Percentiles rank a stretch among this genome's conserved stretches.
Evolutionary conservation across 345 rosid species (phyloP).

Genomic region (Erysimum cheiranthoides): DNA sequence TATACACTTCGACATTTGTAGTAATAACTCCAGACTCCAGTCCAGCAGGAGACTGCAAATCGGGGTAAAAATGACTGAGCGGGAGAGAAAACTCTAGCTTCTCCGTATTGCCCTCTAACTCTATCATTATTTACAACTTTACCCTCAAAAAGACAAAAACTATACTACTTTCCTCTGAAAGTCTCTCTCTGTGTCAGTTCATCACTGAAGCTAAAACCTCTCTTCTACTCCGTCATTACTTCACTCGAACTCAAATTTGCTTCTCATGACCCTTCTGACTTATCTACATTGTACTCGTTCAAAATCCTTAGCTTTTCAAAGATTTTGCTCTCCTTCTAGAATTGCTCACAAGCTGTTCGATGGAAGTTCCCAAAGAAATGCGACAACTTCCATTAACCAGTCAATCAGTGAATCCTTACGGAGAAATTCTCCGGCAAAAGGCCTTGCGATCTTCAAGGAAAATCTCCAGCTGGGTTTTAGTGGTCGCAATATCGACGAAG

Average conservation of each 20-base stretch:
- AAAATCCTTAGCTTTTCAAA: constrained; percentile 20
- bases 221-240: background rate
- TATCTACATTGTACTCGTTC: constrained; percentile 30
- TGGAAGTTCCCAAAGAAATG: constrained; percentile 45
- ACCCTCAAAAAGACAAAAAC: constrained; percentile 30
- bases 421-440: constrained; percentile 45
- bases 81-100: constrained; percentile 35
- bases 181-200: background rate
- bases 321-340: constrained; percentile 22
- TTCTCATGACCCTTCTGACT: constrained; percentile 44
- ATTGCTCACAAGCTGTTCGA: constrained; percentile 47
- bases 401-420: constrained; percentile 52
- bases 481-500: constrained; percentile 51
- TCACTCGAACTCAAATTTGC: background rate
- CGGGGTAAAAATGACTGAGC: constrained; percentile 28
- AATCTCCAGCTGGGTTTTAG: constrained; percentile 48
- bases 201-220: constrained; percentile 12
- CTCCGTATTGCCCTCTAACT: constrained; percentile 39
- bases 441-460: constrained; percentile 52
- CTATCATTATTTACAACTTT: constrained; percentile 29
- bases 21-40: too few species aligned
- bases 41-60: too few species aligned
- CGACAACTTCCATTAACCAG: constrained; percentile 44
- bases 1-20: too few species aligned
- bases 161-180: background rate